Conservation (phyloP, 495 filamentous ascomycete genomes). For the Endocarpon pusillum region DNA sequence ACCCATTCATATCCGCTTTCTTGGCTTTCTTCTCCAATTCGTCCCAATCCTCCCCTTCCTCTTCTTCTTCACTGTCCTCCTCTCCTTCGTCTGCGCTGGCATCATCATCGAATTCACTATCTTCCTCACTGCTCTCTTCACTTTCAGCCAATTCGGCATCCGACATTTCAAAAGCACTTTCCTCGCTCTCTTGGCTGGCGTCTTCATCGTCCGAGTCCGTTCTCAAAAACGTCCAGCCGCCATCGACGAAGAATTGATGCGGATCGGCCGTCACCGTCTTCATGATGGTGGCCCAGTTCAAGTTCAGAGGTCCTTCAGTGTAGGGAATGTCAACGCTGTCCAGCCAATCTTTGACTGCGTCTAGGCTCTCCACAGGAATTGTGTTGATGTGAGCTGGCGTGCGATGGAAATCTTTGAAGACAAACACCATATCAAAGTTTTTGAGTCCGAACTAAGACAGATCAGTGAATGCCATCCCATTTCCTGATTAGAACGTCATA, state of each 20-base stretch:
- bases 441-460: slow-evolving; percentile 71
- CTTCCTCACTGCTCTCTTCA: slow-evolving; percentile 71
- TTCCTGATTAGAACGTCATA: slow-evolving; percentile 12
- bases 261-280: slow-evolving; percentile 92
- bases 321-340: slow-evolving; percentile 88
- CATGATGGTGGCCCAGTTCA: slow-evolving; percentile 99
- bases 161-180: slow-evolving; percentile 76
- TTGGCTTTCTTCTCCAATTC: slow-evolving; percentile 81
- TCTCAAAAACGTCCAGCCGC: slow-evolving; percentile 86
- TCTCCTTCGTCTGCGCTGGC: slow-evolving; percentile 61
- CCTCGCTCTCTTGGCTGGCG: slow-evolving; percentile 63
- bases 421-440: slow-evolving; percentile 96
- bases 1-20: slow-evolving; percentile 64
- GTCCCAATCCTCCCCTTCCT: slow-evolving; percentile 83
- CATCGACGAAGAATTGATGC: slow-evolving; percentile 85
- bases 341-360: slow-evolving; percentile 95
- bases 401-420: slow-evolving; percentile 89
- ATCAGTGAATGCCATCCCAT: background rate
- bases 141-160: slow-evolving; percentile 67
- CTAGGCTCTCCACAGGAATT: slow-evolving; percentile 87
- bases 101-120: slow-evolving; percentile 84
- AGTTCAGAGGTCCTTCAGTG: slow-evolving; percentile 87
- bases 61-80: slow-evolving; percentile 57
- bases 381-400: slow-evolving; percentile 89
- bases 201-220: slow-evolving; percentile 80